A percentile compares a stretch with the other conserved stretches of the same genome.
Conservation (phyloP, 805 yeast species). For the Limtongia smithiae region DNA sequence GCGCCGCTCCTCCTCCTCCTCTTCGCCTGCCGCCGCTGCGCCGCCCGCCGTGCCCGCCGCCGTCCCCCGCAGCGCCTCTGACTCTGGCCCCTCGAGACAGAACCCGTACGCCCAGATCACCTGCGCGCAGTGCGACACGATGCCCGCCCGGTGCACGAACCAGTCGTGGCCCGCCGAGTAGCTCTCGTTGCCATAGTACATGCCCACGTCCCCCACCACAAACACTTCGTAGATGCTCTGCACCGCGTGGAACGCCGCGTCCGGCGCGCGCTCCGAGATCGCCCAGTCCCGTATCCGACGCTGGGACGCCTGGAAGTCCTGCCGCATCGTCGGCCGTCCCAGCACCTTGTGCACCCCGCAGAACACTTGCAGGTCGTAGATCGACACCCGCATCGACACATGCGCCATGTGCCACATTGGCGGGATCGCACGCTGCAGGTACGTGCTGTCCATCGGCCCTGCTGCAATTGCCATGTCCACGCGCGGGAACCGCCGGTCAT, state of each 20-base stretch:
- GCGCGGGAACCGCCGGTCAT: slow-evolving; percentile 28
- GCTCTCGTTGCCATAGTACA: slow-evolving; percentile 18
- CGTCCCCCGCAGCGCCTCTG: slow-evolving; percentile 14
- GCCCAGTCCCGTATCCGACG: slow-evolving; percentile 55
- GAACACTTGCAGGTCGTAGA: slow-evolving; percentile 71
- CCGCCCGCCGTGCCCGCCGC: background rate
- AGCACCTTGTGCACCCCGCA: slow-evolving; percentile 82
- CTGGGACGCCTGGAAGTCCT: slow-evolving; percentile 49
- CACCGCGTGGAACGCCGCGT: slow-evolving; percentile 52
- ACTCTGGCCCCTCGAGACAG: slow-evolving; percentile 36
- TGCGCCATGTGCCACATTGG: slow-evolving; percentile 29
- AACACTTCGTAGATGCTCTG: slow-evolving; percentile 31
- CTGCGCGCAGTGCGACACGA: slow-evolving; percentile 33
- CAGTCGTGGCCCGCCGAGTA: slow-evolving; percentile 32
- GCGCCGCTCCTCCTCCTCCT: slow-evolving; percentile 6
- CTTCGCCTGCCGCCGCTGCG: background rate
- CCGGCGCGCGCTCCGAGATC: slow-evolving; percentile 43
- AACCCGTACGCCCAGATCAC: slow-evolving; percentile 38
- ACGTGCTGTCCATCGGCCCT: background rate
- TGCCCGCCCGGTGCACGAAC: slow-evolving; percentile 34
- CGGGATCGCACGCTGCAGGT: slow-evolving; percentile 16
- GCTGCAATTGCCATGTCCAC: background rate
- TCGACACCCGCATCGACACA: slow-evolving; percentile 53
- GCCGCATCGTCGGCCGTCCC: slow-evolving; percentile 57
- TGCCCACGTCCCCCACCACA: slow-evolving; percentile 25